Conservation (phyloP, 495 filamentous ascomycete species). For the Aspergillus cristatus region DNA sequence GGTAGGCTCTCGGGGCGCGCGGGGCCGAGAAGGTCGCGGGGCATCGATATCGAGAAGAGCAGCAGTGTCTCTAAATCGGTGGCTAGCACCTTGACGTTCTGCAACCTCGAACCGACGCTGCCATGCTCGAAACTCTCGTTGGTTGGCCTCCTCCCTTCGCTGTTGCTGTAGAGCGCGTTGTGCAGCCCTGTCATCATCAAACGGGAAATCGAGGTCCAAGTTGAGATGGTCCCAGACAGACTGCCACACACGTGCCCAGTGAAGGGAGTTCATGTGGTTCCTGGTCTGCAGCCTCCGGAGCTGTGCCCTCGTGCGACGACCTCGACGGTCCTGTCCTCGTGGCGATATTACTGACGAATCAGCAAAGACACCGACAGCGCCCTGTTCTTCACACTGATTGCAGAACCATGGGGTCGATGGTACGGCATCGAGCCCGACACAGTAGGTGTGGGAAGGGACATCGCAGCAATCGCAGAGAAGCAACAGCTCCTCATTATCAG, state of each 20-base stretch:
- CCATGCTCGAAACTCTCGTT: conserved; percentile 63
- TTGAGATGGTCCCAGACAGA: conserved; percentile 56
- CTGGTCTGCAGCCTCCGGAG: conserved; percentile 31
- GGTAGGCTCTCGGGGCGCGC: conserved; percentile 35
- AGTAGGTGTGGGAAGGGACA: conserved; percentile 75
- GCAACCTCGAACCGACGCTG: conserved; percentile 72
- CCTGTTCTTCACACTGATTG: conserved; percentile 56
- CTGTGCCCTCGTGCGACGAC: conserved; percentile 43
- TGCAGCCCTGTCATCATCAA: conserved; percentile 58
- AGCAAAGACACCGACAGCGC: conserved; percentile 29
- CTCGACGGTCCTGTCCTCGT: conserved; percentile 27
- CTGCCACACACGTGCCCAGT: conserved; percentile 64
- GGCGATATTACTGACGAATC: conserved; percentile 20
- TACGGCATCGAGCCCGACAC: conserved; percentile 66
- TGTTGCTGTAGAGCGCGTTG: conserved; percentile 43
- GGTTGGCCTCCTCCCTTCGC: conserved; percentile 49
- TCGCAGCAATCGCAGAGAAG: conserved; percentile 86
- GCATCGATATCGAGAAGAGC: conserved; percentile 40
- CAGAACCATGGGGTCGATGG: conserved; percentile 80
- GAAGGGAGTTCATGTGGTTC: conserved; percentile 37
- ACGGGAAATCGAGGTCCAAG: conserved; percentile 82
- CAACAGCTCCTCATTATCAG: conserved; percentile 68
- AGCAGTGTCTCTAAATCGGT: conserved; percentile 57
- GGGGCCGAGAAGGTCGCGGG: conserved; percentile 34
- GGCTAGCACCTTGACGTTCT: conserved; percentile 65